Percentiles rank a stretch among this genome's conserved stretches.
Conservation (phyloP, 2,329 filamentous ascomycete genomes). For the Talaromyces funiculosus region DNA sequence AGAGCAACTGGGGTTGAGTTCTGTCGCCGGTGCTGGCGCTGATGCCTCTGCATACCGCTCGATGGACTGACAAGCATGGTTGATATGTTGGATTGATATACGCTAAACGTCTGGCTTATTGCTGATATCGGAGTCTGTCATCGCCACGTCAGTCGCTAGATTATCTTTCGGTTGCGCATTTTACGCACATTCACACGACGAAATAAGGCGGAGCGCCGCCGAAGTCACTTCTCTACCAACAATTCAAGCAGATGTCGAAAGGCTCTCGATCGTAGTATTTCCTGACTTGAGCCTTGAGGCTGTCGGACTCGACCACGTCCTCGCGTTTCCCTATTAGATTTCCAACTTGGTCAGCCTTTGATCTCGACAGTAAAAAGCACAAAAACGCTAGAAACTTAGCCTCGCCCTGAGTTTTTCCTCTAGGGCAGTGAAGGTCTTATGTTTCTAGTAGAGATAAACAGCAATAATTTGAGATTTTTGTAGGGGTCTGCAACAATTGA, state of each 20-base stretch:
- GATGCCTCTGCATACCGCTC: slow-evolving; percentile 66
- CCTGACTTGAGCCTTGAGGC: slow-evolving; percentile 8
- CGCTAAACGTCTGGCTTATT: neutral
- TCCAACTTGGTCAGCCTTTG: slow-evolving; percentile 13
- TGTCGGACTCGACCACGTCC: slow-evolving; percentile 9
- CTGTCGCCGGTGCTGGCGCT: slow-evolving; percentile 76
- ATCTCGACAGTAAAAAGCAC: slow-evolving; percentile 3
- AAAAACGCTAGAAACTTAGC: slow-evolving; percentile 16
- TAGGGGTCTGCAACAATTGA: neutral
- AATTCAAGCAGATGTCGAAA: slow-evolving; percentile 2
- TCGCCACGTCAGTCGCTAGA: neutral
- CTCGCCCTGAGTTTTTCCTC: slow-evolving; percentile 10
- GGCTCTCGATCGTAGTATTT: neutral
- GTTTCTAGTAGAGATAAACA: slow-evolving; percentile 4
- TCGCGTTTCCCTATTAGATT: slow-evolving; percentile 12
- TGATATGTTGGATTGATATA: slow-evolving; percentile 18
- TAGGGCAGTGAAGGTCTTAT: slow-evolving; percentile 11
- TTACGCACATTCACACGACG: slow-evolving; percentile 7
- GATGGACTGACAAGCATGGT: slow-evolving; percentile 75
- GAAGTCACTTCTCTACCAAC: slow-evolving; percentile 5
- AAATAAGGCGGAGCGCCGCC: slow-evolving; percentile 10
- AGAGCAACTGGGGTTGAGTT: slow-evolving; percentile 76
- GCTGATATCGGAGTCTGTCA: neutral
- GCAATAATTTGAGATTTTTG: neutral
- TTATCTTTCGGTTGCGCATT: neutral